phyloP scores from a whole-genome alignment of 306 rosid genomes.

The Cicer cuneatum region DNA sequence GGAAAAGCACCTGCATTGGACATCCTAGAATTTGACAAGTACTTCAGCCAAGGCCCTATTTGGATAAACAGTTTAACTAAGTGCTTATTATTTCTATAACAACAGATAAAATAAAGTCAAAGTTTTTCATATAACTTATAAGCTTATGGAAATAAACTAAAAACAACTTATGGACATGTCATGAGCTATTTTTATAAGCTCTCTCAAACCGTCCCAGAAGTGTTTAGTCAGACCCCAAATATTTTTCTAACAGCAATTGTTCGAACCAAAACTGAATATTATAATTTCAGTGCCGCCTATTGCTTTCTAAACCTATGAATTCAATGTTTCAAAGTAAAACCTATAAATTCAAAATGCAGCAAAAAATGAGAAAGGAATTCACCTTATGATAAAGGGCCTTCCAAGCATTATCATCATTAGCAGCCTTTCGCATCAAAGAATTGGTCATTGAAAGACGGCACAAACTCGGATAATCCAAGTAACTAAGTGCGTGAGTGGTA shows the following conservation, averaged over 20 bases:
- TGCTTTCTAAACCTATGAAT: constrained; percentile 22
- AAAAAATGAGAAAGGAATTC: constrained; percentile 15
- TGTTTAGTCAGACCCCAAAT: not conserved
- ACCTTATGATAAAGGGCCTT: constrained; percentile 98
- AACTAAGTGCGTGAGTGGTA: constrained; percentile 94
- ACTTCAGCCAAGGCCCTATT: not conserved
- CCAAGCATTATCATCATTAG: constrained; percentile 98
- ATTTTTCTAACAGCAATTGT: constrained; percentile 17
- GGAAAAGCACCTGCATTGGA: constrained; percentile 8
- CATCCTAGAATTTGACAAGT: not conserved
- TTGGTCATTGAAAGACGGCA: constrained; percentile 98
- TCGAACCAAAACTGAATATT: constrained; percentile 22
- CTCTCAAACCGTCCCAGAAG: no score
- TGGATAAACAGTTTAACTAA: no score
- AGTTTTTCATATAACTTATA: no score
- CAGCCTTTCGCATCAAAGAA: constrained; percentile 93
- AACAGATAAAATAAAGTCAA: no score
- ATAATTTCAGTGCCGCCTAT: not conserved
- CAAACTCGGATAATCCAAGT: constrained; percentile 92
- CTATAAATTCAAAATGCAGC: not conserved
- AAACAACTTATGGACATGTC: no score
- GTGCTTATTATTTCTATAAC: no score
- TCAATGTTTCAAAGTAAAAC: not conserved
- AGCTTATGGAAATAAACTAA: no score
- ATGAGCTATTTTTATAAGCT: no score